Conservation (phyloP, 805 yeast genomes). For the Pichia cabralensis region DNA sequence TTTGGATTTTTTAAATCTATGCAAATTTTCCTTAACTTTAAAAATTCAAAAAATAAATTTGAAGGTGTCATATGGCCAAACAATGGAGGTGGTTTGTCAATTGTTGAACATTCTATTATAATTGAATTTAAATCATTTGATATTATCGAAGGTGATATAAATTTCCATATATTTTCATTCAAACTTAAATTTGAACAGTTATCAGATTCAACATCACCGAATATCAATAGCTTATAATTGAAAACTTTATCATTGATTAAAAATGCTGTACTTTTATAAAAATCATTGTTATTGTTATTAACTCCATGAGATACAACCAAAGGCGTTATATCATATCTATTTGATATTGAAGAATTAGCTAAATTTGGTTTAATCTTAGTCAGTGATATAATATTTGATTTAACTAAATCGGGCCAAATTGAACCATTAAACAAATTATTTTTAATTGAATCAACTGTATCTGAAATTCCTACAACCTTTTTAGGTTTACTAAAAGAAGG, state of each 20-base stretch:
- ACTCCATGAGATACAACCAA: conserved; percentile 33
- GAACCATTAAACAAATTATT: conserved; percentile 58
- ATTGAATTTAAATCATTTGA: conserved; percentile 39
- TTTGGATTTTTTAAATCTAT: conserved; percentile 7
- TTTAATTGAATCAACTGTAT: conserved; percentile 43
- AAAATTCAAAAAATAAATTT: conserved; percentile 49
- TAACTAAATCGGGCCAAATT: conserved; percentile 69
- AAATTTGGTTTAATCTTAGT: conserved; percentile 12
- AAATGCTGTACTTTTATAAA: conserved; percentile 50
- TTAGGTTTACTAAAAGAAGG: conserved; percentile 39
- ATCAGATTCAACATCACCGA: conserved; percentile 84
- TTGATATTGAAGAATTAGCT: conserved; percentile 9
- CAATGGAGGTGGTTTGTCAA: conserved; percentile 37
- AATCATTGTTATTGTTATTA: neutral
- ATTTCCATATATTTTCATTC: conserved; percentile 45
- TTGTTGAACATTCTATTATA: conserved; percentile 70
- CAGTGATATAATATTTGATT: conserved; percentile 18
- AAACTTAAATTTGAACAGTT: conserved; percentile 28
- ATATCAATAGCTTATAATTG: conserved; percentile 39
- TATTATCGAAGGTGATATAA: conserved; percentile 37
- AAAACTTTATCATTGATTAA: conserved; percentile 30
- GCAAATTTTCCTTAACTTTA: conserved; percentile 18
- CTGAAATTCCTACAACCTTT: conserved; percentile 40
- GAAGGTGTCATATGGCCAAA: conserved; percentile 79
- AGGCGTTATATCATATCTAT: conserved; percentile 31